These are phyloP conservation scores for Acanthamoeba royreba DNA, from an alignment of 208 protist species.

Conservation along the genomic window DNA sequence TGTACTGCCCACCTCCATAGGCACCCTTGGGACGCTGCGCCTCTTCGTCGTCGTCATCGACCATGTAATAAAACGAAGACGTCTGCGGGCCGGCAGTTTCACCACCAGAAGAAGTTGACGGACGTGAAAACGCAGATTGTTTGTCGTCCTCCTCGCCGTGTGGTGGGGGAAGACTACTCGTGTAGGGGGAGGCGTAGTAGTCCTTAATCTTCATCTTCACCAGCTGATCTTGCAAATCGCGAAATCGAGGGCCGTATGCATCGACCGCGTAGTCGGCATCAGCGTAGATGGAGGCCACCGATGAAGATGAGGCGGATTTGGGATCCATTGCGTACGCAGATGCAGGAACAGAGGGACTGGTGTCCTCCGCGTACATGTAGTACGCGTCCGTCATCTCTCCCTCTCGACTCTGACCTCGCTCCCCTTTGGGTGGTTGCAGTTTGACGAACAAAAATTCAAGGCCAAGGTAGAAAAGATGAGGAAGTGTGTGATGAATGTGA, in stretches of 20 bases:
- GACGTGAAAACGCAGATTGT: neutral
- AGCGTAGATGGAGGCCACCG: neutral
- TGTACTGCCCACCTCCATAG: no score
- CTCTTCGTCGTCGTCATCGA: neutral
- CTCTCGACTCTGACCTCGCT: no score
- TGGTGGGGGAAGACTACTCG: neutral
- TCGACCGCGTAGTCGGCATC: neutral
- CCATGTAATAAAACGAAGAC: neutral
- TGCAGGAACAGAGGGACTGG: neutral
- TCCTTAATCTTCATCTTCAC: neutral
- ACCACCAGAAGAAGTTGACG: no score
- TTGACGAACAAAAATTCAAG: no score
- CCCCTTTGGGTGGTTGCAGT: no score
- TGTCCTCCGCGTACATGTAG: neutral
- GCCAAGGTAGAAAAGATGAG: no score
- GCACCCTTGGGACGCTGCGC: neutral
- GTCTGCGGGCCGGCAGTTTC: no score
- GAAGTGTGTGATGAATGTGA: no score
- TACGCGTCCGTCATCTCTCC: neutral
- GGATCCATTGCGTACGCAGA: neutral
- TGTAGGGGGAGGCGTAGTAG: neutral
- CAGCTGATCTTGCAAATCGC: neutral
- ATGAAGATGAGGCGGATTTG: neutral
- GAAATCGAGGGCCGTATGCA: neutral
- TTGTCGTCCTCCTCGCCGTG: neutral